phyloP scores from a whole-genome alignment of 2,329 filamentous ascomycete species.

The Cryphonectria radicalis region DNA sequence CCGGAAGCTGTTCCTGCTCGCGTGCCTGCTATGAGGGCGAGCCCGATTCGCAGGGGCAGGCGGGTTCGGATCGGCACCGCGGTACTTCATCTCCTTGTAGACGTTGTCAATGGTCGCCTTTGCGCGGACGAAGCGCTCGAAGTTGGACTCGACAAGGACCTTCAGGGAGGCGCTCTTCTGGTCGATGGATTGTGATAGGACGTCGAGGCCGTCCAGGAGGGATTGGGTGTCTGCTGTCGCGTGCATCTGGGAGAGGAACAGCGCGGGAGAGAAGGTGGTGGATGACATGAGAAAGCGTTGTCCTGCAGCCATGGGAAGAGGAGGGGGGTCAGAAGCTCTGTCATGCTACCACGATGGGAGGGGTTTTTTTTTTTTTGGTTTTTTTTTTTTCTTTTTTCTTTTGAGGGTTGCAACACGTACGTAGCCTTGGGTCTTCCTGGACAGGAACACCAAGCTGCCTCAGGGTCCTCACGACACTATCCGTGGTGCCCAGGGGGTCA shows the following conservation, averaged over 20 bases:
- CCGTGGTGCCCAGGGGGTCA: slow-evolving; percentile 85
- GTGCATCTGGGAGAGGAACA: slow-evolving; percentile 93
- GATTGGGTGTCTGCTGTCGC: slow-evolving; percentile 81
- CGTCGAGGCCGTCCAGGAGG: slow-evolving; percentile 80
- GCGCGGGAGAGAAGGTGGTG: slow-evolving; percentile 88
- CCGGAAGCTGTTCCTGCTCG: slow-evolving; percentile 69
- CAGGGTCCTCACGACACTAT: slow-evolving; percentile 83
- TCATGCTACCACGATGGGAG: background rate
- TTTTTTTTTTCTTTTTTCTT: too few relatives aligned
- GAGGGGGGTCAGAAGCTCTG: slow-evolving; percentile 27
- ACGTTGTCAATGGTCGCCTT: slow-evolving; percentile 99
- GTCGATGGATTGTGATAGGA: slow-evolving; percentile 89
- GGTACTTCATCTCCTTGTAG: slow-evolving; percentile 94
- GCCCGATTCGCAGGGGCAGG: slow-evolving; percentile 41
- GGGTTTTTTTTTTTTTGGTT: too few relatives aligned
- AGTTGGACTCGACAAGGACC: slow-evolving; percentile 95
- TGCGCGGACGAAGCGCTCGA: slow-evolving; percentile 95
- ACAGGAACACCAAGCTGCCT: slow-evolving; percentile 77
- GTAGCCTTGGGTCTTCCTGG: slow-evolving; percentile 79
- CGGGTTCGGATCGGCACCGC: slow-evolving; percentile 58
- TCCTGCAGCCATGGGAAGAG: slow-evolving; percentile 49
- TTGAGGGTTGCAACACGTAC: slow-evolving; percentile 61
- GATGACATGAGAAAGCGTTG: slow-evolving; percentile 96
- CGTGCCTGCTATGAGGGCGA: slow-evolving; percentile 64
- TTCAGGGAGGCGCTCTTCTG: slow-evolving; percentile 98